Evolutionary conservation across 1,139 yeast species (phyloP).

Genomic region (Lizanozyma gosingica): DNA sequence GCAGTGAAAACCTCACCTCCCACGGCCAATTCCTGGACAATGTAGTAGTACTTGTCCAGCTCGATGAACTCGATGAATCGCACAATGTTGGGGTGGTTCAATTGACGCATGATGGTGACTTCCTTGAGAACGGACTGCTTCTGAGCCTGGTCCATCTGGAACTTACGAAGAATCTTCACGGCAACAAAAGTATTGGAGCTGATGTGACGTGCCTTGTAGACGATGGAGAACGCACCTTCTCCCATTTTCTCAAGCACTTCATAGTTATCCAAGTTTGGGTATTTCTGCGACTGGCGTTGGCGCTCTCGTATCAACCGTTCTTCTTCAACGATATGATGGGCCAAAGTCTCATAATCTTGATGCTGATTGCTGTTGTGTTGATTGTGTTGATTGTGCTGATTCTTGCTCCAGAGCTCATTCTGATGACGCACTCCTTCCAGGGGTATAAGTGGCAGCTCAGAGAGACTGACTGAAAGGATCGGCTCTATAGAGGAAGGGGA

Average conservation of each 20-base stretch:
- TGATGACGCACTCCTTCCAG: no score
- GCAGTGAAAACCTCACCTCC: constrained; percentile 55
- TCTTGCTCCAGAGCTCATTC: background rate
- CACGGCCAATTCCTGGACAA: constrained; percentile 42
- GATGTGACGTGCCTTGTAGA: constrained; percentile 40
- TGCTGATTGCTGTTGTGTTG: background rate
- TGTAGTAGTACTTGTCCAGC: constrained; percentile 38
- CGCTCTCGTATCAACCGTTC: constrained; percentile 3
- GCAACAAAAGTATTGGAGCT: constrained; percentile 28
- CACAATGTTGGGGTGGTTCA: constrained; percentile 42
- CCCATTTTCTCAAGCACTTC: constrained; percentile 37
- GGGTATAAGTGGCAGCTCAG: no score
- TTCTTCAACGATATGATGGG: constrained; percentile 1
- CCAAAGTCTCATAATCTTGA: constrained; percentile 1
- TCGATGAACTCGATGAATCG: constrained; percentile 42
- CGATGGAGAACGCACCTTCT: constrained; percentile 54
- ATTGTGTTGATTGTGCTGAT: no score
- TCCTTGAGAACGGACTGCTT: constrained; percentile 48
- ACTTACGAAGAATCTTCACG: constrained; percentile 47
- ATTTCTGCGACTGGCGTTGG: constrained; percentile 13
- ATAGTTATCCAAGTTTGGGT: constrained; percentile 29
- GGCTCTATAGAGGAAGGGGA: no score
- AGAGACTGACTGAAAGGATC: no score
- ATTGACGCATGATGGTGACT: constrained; percentile 49
- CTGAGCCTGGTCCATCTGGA: constrained; percentile 46